These are phyloP conservation scores for Scutellaria barbata DNA, from an alignment of 257 asterid genomes.

Conservation along the genomic window DNA sequence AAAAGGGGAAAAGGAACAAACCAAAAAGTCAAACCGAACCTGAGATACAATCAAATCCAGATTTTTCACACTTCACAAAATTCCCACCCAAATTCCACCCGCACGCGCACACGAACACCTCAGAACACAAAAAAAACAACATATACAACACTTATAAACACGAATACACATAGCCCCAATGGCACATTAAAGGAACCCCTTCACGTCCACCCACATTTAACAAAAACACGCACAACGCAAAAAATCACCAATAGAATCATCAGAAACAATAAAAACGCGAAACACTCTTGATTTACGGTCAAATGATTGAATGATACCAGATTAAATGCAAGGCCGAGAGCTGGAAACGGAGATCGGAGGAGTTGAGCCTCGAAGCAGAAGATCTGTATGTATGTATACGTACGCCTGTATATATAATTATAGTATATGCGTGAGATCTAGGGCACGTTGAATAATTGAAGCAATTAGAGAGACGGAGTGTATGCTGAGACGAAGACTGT, in stretches of 20 bases:
- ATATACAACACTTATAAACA: slow-evolving; percentile 16
- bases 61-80: slow-evolving; percentile 31
- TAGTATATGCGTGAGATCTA: slow-evolving; percentile 45
- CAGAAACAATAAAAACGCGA: neutral
- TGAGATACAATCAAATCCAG: slow-evolving; percentile 36
- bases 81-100: slow-evolving; percentile 24
- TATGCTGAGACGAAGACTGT: slow-evolving; percentile 34
- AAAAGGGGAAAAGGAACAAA: slow-evolving; percentile 25
- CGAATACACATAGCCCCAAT: slow-evolving; percentile 19
- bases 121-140: slow-evolving; percentile 9
- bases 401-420: slow-evolving; percentile 28
- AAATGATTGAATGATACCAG: slow-evolving; percentile 41
- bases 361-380: slow-evolving; percentile 40
- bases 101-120: slow-evolving; percentile 34
- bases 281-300: slow-evolving; percentile 4
- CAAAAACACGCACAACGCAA: slow-evolving; percentile 1
- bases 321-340: slow-evolving; percentile 30
- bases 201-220: slow-evolving; percentile 31
- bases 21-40: slow-evolving; percentile 38
- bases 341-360: slow-evolving; percentile 41
- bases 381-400: slow-evolving; percentile 38
- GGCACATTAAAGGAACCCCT: slow-evolving; percentile 37
- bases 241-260: slow-evolving; percentile 12
- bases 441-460: slow-evolving; percentile 47
- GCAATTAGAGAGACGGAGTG: slow-evolving; percentile 41